Evolutionary conservation across 1,139 yeast species (phyloP), one percentile per base, ranked within the genome.

Genomic region (Yamadazyma songkhlaensis): DNA sequence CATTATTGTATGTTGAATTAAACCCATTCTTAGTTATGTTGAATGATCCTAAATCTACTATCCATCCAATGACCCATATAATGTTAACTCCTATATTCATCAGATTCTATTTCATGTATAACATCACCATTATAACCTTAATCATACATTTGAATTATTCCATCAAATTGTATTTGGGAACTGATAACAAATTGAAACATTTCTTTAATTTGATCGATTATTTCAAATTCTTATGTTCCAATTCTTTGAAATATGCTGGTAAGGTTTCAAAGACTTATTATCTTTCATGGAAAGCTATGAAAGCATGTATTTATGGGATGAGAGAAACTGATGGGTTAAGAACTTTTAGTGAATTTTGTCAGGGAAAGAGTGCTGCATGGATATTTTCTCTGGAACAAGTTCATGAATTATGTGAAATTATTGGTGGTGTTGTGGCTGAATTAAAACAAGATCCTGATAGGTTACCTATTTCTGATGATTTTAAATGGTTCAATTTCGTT

Each of bases 1-100:
- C 48, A 0, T 36, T 53, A 2, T 36, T 51, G 5, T 50, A 50
- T 24, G 39, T 45, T 14, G 65, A 62, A 23, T 45, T 60, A 25
- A 34, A 39, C 1, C 52, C 50, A 7, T 42, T 49, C 10, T 34
- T 40, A 6, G 28, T 38, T 6, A 31, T 32, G 6, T 26, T 41
- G 3, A 30, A 39, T 26, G 39, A 38, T 15, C 27, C 33, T 10
- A 33, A 31, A 2, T 31, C 29, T 2, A 21, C n/a, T 4, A 23
- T 45, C 7, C 40, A 46, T n/a, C 38, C 49, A 11, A 31, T 42
- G n/a, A 38, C 41, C 29, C 30, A 41, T 3, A 34, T 49, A n/a
- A 30, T 47, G 6, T 22, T 46, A 6, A 43, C 43, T 6, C 47
- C 47, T 2, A 37, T 50, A 7, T 25, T 45, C 11, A 39, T 41